phyloP scores from a whole-genome alignment of 2,329 filamentous ascomycete species.

The Hypoxylon sp. region DNA sequence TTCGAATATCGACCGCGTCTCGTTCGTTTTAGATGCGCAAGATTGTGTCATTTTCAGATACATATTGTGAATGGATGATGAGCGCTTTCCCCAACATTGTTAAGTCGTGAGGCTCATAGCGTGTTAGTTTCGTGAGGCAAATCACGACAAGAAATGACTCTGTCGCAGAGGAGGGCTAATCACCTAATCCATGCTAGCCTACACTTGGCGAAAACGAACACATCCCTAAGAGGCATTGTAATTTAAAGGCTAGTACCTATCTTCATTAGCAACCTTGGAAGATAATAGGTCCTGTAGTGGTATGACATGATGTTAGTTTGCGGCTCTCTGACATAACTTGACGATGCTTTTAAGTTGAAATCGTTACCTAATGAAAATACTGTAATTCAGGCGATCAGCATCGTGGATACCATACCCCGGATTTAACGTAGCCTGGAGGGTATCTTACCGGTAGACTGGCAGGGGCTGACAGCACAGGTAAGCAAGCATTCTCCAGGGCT shows the following conservation, averaged over 20 bases:
- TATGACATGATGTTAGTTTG: constrained; percentile 26
- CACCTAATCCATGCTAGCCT: neutral
- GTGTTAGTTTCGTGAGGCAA: neutral
- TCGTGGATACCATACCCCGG: constrained; percentile 4
- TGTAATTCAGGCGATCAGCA: constrained; percentile 1
- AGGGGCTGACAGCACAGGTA: neutral
- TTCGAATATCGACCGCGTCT: neutral
- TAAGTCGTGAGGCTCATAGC: neutral
- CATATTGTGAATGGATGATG: constrained; percentile 11
- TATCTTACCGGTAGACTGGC: neutral
- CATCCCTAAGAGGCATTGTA: too few species aligned
- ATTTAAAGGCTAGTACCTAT: neutral
- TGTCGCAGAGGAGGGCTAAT: too few species aligned
- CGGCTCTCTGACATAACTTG: constrained; percentile 18
- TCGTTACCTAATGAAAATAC: constrained; percentile 29
- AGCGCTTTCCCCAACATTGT: neutral
- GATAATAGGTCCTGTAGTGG: neutral
- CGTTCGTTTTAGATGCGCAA: neutral
- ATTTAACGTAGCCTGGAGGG: neutral
- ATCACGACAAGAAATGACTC: neutral
- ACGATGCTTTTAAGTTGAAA: constrained; percentile 3
- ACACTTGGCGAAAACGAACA: neutral
- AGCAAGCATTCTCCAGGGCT: constrained; percentile 5
- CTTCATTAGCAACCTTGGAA: neutral
- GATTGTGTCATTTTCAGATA: neutral